phyloP scores from a whole-genome alignment of 1,284 basidiomycete species.

The Omphalotus olearius region DNA sequence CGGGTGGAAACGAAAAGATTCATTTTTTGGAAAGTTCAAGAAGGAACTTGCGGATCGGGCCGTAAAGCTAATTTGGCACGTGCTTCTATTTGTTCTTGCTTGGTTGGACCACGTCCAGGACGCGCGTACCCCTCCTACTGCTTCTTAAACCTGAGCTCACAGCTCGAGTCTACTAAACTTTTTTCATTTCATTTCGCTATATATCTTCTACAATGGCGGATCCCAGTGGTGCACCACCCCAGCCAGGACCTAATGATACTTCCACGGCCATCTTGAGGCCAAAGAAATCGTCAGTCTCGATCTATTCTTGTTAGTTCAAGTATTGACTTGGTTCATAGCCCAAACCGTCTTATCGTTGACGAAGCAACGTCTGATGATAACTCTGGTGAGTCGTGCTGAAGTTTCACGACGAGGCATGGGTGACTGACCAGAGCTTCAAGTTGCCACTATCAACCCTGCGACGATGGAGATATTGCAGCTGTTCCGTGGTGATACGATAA shows the following conservation, averaged over 20 bases:
- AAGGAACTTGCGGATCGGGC: conserved; percentile 1
- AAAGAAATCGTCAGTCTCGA: conserved; percentile 88
- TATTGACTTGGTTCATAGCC: conserved; percentile 43
- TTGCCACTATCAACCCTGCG: conserved; percentile 91
- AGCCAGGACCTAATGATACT: conserved; percentile 75
- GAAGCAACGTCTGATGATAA: conserved; percentile 91
- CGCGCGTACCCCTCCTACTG: conserved; percentile 36
- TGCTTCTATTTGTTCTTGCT: neutral
- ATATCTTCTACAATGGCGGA: conserved; percentile 51
- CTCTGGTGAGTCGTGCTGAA: conserved; percentile 55
- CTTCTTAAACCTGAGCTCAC: conserved; percentile 25
- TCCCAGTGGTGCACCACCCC: conserved; percentile 73
- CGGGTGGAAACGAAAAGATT: too few species aligned
- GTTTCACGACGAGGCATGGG: neutral
- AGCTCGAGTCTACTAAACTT: neutral
- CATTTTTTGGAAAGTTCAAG: conserved; percentile 14
- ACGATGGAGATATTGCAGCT: conserved; percentile 96
- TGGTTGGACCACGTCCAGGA: conserved; percentile 22
- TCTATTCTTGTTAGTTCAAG: conserved; percentile 9
- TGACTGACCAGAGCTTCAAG: conserved; percentile 31
- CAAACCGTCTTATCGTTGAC: conserved; percentile 93
- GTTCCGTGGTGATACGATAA: conserved; percentile 94
- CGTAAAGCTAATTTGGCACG: neutral
- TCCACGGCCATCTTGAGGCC: conserved; percentile 93
- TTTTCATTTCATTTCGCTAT: conserved; percentile 17